Conservation (phyloP, 2,329 filamentous ascomycete genomes). For the Cladosporium cucumerinum region DNA sequence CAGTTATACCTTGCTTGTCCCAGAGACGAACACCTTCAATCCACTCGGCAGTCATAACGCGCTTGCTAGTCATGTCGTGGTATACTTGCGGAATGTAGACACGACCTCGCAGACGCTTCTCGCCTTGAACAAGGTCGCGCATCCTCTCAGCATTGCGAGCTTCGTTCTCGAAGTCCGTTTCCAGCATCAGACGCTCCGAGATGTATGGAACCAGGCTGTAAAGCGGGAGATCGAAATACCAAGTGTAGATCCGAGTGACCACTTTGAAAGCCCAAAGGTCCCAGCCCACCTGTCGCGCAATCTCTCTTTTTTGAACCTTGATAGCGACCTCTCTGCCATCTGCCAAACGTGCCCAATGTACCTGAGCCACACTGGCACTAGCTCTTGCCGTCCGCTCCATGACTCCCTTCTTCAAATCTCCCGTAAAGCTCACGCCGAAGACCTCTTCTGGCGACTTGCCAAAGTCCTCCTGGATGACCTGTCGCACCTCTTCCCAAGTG, state of each 20-base stretch:
- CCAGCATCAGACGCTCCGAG: constrained; percentile 82
- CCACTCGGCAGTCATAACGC: constrained; percentile 95
- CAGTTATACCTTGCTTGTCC: constrained; percentile 80
- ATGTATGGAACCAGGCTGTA: constrained; percentile 91
- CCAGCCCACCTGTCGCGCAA: constrained; percentile 85
- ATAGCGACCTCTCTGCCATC: constrained; percentile 91
- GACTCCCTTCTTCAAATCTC: constrained; percentile 53
- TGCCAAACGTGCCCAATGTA: constrained; percentile 83
- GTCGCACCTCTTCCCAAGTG: constrained; percentile 78
- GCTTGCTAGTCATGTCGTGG: constrained; percentile 72
- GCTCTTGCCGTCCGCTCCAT: constrained; percentile 71
- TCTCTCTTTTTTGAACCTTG: constrained; percentile 96
- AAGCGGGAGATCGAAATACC: constrained; percentile 88
- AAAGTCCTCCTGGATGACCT: constrained; percentile 85
- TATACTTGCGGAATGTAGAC: constrained; percentile 89
- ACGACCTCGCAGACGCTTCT: constrained; percentile 70
- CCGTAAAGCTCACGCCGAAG: constrained; percentile 77
- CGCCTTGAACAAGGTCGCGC: constrained; percentile 69
- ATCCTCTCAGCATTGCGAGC: constrained; percentile 84
- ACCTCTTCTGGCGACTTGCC: constrained; percentile 80
- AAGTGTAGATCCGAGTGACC: constrained; percentile 77
- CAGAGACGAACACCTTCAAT: constrained; percentile 90
- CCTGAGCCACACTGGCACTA: constrained; percentile 91
- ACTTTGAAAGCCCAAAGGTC: constrained; percentile 96
- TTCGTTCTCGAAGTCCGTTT: constrained; percentile 93